Evolutionary conservation across 805 yeast species (phyloP), one percentile per base, ranked within the genome.

Genomic region (Metschnikowia hibisci): DNA sequence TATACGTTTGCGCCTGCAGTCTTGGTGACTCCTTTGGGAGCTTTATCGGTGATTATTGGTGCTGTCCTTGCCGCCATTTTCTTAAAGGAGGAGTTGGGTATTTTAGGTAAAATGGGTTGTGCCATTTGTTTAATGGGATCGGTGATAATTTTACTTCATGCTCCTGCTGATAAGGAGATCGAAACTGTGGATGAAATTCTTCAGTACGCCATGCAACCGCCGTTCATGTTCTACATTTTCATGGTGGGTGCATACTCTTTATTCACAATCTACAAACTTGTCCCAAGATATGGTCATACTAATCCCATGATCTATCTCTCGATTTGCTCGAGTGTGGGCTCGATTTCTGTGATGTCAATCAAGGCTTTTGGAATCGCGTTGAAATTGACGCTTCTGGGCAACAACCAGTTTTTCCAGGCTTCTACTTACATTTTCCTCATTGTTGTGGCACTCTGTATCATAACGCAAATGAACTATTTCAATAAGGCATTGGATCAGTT

Each of bases 1-100:
- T 88, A 88, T 60, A 88, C 96, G 1, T 88, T 88, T 73, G 96
- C 96, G 0, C 96, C 96, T 3, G 95, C 96, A 1, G 85, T 89
- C 50, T 66, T 88, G 53, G 96, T 88, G 32, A 88, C 96, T 4
- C 96, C 96, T 5, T 69, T 88, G 43, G 96, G 96, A 10, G 96
- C 96, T 0, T 69, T 88, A 22, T 81, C 90, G 6, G 96, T 88
- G 18, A 86, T 88, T 50, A 88, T 88, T 47, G 96, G 96, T 12
- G 96, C 96, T 2, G 87, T 88, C 6, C 69, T 88, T 49, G 96
- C 96, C 0, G 84, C 96, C 3, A 61, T 88, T 3, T 87, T 88
- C 57, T 69, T 88, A 51, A 83, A 84, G 57, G 96, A 88, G 62
- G 93, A 87, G 57, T 75, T 88, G 46, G 96, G 96, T 1, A 77